Evolutionary conservation across 495 filamentous ascomycete species (phyloP).

Genomic region (Geopyxis carbonaria): DNA sequence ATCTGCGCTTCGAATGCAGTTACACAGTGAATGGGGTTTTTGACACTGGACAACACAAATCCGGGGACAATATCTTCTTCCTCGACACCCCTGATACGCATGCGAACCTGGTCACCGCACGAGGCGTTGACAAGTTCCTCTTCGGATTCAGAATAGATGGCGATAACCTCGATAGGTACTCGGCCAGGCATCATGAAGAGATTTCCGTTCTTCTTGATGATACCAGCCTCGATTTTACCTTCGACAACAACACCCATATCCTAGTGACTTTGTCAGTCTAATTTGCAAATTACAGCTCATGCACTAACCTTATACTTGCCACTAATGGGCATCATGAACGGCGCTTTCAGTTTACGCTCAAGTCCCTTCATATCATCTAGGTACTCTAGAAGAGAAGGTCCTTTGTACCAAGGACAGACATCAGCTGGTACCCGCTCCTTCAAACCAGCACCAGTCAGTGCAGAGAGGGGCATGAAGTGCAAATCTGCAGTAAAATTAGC

Average conservation of each 20-base stretch:
- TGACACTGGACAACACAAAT: conserved; percentile 86
- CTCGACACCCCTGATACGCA: conserved; percentile 83
- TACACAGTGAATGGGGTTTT: conserved; percentile 83
- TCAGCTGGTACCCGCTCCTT: conserved; percentile 70
- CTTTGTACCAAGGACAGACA: conserved; percentile 66
- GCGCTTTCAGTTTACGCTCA: conserved; percentile 90
- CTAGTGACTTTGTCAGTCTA: too few species aligned
- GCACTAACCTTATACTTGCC: conserved; percentile 82
- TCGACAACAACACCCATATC: conserved; percentile 97
- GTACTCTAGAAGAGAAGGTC: conserved; percentile 88
- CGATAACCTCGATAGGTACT: conserved; percentile 57
- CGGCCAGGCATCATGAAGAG: conserved; percentile 92
- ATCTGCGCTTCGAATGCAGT: conserved; percentile 89
- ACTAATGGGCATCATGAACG: conserved; percentile 97
- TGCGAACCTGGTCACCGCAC: conserved; percentile 86
- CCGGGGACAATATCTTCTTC: conserved; percentile 96
- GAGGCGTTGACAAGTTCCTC: conserved; percentile 66
- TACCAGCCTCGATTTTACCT: conserved; percentile 88
- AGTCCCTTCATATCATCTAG: conserved; percentile 78
- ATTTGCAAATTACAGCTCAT: conserved; percentile 9
- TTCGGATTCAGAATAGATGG: conserved; percentile 89
- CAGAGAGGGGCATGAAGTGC: conserved; percentile 90
- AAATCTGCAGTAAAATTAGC: conserved; percentile 46
- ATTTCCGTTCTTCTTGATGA: conserved; percentile 66
- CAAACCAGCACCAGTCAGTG: conserved; percentile 67